These are phyloP conservation scores for Ophiosphaerella herpotricha DNA, from an alignment of 2,329 filamentous ascomycete genomes.

Conservation along the genomic window DNA sequence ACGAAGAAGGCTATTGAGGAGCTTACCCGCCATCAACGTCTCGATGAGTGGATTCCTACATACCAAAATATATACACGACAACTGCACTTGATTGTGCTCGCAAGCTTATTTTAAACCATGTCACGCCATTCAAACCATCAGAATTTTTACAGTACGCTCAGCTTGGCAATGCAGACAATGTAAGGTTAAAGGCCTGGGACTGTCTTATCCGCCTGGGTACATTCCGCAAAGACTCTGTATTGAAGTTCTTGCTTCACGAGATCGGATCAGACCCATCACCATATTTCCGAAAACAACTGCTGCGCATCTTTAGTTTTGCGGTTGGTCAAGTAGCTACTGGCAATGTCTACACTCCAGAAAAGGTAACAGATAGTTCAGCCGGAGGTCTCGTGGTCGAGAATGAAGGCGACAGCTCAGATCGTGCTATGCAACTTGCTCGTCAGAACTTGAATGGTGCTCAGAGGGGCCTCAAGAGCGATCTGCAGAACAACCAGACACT, in stretches of 20 bases:
- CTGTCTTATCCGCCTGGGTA: constrained; percentile 60
- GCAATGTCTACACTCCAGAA: constrained; percentile 47
- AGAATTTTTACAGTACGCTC: constrained; percentile 66
- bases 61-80: constrained; percentile 68
- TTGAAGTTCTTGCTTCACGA: constrained; percentile 62
- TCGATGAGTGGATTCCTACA: constrained; percentile 70
- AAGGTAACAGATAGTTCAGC: constrained; percentile 39
- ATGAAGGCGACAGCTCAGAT: constrained; percentile 48
- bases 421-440: constrained; percentile 60
- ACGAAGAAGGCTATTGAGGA: constrained; percentile 63
- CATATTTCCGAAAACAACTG: constrained; percentile 60
- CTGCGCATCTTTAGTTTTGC: constrained; percentile 59
- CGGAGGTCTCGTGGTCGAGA: constrained; percentile 61
- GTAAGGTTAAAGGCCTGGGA: constrained; percentile 64
- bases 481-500: constrained; percentile 55
- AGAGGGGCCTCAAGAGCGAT: constrained; percentile 60
- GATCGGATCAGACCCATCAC: constrained; percentile 61
- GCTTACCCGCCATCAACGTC: constrained; percentile 65
- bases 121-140: constrained; percentile 58
- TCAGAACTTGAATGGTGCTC: constrained; percentile 62
- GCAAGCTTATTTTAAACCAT: constrained; percentile 58
- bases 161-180: constrained; percentile 62
- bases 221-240: constrained; percentile 56
- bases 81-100: constrained; percentile 64
- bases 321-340: constrained; percentile 63